Conservation (phyloP, 192 early-diverging fungal genomes). For the Helicostylum pulchrum region DNA sequence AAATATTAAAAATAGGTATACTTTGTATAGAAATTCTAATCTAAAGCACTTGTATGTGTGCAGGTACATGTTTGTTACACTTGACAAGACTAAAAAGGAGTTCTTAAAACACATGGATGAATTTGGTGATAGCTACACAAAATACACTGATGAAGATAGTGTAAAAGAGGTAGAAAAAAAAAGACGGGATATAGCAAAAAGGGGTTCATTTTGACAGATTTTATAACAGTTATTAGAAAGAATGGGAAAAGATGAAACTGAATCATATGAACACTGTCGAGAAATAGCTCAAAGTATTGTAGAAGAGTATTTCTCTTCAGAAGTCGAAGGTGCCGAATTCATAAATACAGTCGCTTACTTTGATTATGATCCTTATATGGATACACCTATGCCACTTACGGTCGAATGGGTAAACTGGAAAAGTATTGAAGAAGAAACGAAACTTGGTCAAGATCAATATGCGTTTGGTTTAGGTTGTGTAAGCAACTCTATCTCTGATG, state of each 20-base stretch:
- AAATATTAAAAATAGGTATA: slow-evolving; percentile 3
- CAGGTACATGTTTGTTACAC: slow-evolving; percentile 63
- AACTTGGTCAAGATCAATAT: not conserved
- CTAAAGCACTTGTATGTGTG: too few relatives aligned
- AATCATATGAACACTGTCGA: not conserved
- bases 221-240: slow-evolving; percentile 1
- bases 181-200: not conserved
- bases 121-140: slow-evolving; percentile 67
- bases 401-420: slow-evolving; percentile 1
- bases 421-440: not conserved
- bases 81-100: slow-evolving; percentile 42
- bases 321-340: slow-evolving; percentile 10
- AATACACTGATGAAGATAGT: slow-evolving; percentile 44
- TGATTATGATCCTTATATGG: not conserved
- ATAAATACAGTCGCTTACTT: slow-evolving; percentile 12
- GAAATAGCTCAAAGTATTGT: slow-evolving; percentile 13
- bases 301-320: slow-evolving; percentile 14
- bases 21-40: too few relatives aligned
- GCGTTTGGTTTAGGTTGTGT: slow-evolving; percentile 1
- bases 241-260: not conserved
- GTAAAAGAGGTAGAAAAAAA: slow-evolving; percentile 54
- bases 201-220: too few relatives aligned
- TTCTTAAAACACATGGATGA: slow-evolving; percentile 60
- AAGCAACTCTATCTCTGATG: not conserved
- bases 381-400: not conserved